Evolutionary conservation across 306 rosid genomes (phyloP), one percentile per base, ranked within the genome.

Genomic region (Citrullus mucosospermus): DNA sequence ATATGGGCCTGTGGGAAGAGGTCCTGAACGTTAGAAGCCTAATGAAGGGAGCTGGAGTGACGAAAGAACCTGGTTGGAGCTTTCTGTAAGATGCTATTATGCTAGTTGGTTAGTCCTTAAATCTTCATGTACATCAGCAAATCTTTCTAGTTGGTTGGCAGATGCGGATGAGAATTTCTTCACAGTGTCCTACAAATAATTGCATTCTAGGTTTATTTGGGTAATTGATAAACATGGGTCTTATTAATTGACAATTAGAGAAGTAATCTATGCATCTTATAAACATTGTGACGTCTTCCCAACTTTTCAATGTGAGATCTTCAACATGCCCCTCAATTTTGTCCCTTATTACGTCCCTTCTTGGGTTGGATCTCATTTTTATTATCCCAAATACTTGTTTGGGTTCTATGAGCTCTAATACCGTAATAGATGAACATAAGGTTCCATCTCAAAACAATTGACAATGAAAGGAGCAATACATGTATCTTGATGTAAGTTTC

Each of bases 41-140:
- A 55, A 85, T 92, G 88, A 88, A 73, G 73, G 88, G 83, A 80
- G 83, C 34, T 78, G 89, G 90, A 70, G 74, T 82, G 59, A 83
- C 75, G 80, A 92, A 90, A 84, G 92, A 90, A 75, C 89, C 88
- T 76, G 93, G 86, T 50, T 92, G 91, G 96, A 92, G 97, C 82
- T 77, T 84, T 58, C 60, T 86, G 82, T 86, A 50, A 73, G 44
- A 16, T 50, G 58, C 59, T 28, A 48, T 12, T 70, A 7, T 46
- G 25, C 36, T 68, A 55, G 77, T 65, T 77, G 69, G 34, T 46
- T 51, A 68, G 75, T 78, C 44, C 10, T 58, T 13, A 25, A 60
- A 60, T 28, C 66, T 60, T 60, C 68, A 61, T 7, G 60, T 56
- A 13, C n/a, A 32, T 32, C 36, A 32, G 36, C 36, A 32, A 62